Percentiles rank a stretch among this genome's conserved stretches.
Evolutionary conservation across 1,284 basidiomycete species (phyloP).

Genomic region (Cutaneotrichosporon arboriforme): DNA sequence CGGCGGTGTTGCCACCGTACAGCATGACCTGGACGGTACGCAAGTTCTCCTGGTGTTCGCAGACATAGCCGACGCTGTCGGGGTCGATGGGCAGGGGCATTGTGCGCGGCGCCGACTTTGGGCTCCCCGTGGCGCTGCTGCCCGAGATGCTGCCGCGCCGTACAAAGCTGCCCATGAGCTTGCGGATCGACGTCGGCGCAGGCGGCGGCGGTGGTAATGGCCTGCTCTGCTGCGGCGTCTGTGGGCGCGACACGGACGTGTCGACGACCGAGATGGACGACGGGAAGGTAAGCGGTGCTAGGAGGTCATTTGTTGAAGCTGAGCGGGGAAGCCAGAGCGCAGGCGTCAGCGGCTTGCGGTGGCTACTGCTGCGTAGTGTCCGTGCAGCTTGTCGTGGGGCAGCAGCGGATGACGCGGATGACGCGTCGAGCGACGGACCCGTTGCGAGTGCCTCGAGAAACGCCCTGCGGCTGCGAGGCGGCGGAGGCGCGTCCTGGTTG

Average conservation of each 20-base stretch:
- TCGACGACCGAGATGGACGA: too few relatives aligned
- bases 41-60: conserved; percentile 77
- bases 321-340: neutral
- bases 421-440: neutral
- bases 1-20: conserved; percentile 27
- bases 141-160: neutral
- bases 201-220: neutral
- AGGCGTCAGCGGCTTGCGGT: neutral
- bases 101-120: neutral
- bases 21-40: conserved; percentile 65
- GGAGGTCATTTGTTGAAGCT: neutral
- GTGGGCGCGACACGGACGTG: too few relatives aligned
- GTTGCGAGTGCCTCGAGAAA: neutral
- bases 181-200: neutral
- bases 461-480: neutral
- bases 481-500: conserved; percentile 12
- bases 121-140: neutral
- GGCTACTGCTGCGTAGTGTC: too few relatives aligned
- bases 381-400: too few relatives aligned
- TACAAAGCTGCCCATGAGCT: neutral
- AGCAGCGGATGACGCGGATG: neutral
- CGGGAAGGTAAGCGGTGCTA: too few relatives aligned
- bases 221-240: too few relatives aligned
- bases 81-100: neutral
- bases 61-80: conserved; percentile 55